Conservation (phyloP, 2,329 filamentous ascomycete genomes). For the Penicillium sp. region DNA sequence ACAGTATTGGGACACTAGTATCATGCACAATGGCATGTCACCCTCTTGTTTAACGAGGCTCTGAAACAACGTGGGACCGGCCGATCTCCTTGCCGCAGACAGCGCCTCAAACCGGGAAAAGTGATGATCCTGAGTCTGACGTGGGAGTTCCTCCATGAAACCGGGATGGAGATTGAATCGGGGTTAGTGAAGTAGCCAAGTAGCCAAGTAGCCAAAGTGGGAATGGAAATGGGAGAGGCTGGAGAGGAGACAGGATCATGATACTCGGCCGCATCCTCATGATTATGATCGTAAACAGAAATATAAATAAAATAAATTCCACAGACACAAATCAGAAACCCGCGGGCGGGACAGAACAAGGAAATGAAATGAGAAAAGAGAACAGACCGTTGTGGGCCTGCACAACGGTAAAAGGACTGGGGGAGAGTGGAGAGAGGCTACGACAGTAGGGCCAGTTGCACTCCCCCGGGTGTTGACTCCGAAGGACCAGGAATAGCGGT, state of each 20-base stretch:
- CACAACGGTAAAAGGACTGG: constrained; percentile 8
- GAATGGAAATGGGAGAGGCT: too few species aligned
- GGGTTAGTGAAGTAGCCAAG: neutral
- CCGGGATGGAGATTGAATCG: neutral
- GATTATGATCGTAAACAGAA: neutral
- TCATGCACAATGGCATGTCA: neutral
- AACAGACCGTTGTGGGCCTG: constrained; percentile 10
- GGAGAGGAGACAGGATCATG: too few species aligned
- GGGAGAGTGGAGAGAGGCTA: constrained; percentile 4
- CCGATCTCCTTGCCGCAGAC: constrained; percentile 8
- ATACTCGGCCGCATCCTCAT: too few species aligned
- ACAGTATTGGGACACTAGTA: neutral
- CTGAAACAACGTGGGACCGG: constrained; percentile 11
- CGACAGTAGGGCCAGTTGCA: neutral
- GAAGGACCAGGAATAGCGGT: constrained; percentile 34
- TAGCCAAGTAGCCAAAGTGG: too few species aligned
- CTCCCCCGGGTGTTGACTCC: constrained; percentile 27
- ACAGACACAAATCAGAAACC: neutral
- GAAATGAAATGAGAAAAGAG: neutral
- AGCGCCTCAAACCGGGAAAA: constrained; percentile 5
- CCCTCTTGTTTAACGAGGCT: constrained; percentile 1
- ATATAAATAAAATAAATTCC: neutral
- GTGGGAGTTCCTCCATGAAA: neutral
- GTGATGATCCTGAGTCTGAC: neutral
- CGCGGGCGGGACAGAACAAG: constrained; percentile 2